phyloP scores from a whole-genome alignment of 2,329 filamentous ascomycete genomes.

The Penicillium sclerotigenum region DNA sequence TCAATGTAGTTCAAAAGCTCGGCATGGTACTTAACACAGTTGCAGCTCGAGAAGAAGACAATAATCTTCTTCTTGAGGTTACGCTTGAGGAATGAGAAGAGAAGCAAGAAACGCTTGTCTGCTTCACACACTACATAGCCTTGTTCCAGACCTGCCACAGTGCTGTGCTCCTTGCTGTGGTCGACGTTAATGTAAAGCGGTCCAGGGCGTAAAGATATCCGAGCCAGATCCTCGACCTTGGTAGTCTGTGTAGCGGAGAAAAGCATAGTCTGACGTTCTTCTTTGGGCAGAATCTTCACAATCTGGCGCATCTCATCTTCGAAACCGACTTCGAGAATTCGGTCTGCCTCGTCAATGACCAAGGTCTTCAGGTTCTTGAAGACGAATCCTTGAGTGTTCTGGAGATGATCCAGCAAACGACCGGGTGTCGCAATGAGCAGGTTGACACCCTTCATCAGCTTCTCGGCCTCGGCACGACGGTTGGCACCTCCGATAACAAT shows the following conservation, averaged over 20 bases:
- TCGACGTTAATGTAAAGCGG: conserved; percentile 98
- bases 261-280: conserved; percentile 91
- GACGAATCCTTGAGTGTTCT: conserved; percentile 82
- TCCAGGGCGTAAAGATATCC: conserved; percentile 86
- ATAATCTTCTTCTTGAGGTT: conserved; percentile 96
- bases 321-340: conserved; percentile 95
- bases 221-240: conserved; percentile 93
- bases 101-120: conserved; percentile 86
- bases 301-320: conserved; percentile 98
- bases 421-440: conserved; percentile 91
- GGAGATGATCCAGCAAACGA: conserved; percentile 85
- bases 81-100: conserved; percentile 91
- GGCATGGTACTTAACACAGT: conserved; percentile 91
- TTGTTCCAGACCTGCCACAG: conserved; percentile 90
- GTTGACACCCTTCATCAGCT: conserved; percentile 91
- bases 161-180: conserved; percentile 81
- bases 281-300: conserved; percentile 84
- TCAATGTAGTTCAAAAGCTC: conserved; percentile 98
- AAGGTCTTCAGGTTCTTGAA: conserved; percentile 92
- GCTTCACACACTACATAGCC: conserved; percentile 92
- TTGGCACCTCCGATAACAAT: conserved; percentile 97
- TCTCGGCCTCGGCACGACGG: conserved; percentile 83
- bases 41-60: conserved; percentile 90
- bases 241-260: conserved; percentile 98
- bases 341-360: conserved; percentile 94